Evolutionary conservation across 73 alveolate species (phyloP), one percentile per base, ranked within the genome.

Genomic region (Paraurostyla sp.): DNA sequence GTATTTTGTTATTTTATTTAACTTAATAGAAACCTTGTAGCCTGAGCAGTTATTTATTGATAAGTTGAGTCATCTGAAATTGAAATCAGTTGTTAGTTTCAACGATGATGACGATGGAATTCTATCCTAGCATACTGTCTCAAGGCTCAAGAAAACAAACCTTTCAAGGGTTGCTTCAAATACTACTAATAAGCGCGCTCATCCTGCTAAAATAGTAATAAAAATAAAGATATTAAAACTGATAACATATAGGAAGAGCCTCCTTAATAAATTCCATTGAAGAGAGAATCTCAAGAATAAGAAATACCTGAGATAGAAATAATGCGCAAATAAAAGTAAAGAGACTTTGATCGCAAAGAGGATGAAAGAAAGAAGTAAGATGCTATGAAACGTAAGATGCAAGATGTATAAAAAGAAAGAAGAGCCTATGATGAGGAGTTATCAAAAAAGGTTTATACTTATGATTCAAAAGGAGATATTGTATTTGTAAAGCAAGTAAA

Each of bases 271-370:
- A 43, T 69, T 20, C 84, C 84, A 9, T 16, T 43, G 16, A 33
- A 33, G 32, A 41, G 38, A 38, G 58, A 33, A 38, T 11, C 7
- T 3, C 15, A 11, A 3, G 84, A 69, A 9, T 59, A 69, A 22
- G 84, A 69, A 27, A 13, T 36, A 35, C 11, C 7, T n/a, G 58
- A 69, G 18, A 42, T 69, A 3, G 84, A 38, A 18, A n/a, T 41
- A 6, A 35, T 9, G n/a, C 29, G 84, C 29, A 38, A 43, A 69
- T 16, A 41, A 41, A 69, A 69, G 41, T 25, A 69, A 23, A 69
- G 62, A 69, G 84, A 69, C 23, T 69, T 9, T 25, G 84, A 69
- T 18, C 25, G 84, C 36, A 69, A 69, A 69, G 84, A 69, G 40
- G 84, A 69, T 35, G 84, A 69, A 46, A 15, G 62, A 9, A 69